Conservation (phyloP, 805 yeast genomes). For the Ogataea trehaloabstinens region DNA sequence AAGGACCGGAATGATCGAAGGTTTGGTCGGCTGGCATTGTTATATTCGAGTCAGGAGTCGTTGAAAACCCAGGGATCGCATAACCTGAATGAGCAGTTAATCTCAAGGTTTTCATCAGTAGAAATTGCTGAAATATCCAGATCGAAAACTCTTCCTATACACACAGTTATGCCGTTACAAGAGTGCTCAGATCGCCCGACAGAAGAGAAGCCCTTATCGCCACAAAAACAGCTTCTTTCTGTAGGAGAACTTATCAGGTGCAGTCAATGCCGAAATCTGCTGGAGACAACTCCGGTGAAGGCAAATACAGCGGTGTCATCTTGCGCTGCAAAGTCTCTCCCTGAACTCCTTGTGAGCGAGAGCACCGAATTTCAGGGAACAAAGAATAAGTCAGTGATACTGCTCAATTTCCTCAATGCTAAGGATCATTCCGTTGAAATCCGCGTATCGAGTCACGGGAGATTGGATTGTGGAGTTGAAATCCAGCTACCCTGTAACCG, state of each 20-base stretch:
- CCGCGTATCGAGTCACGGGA: conserved; percentile 13
- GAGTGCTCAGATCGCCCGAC: background rate
- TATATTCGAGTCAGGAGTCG: conserved; percentile 16
- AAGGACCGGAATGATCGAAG: conserved; percentile 7
- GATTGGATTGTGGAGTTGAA: conserved; percentile 2
- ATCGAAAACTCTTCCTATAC: conserved; percentile 6
- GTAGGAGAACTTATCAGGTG: conserved; percentile 18
- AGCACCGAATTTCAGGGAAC: too few relatives aligned
- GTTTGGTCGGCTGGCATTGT: conserved; percentile 13
- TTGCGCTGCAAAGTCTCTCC: background rate
- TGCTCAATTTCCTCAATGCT: conserved; percentile 18
- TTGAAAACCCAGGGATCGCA: conserved; percentile 8
- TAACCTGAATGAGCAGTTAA: conserved; percentile 11
- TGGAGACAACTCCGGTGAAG: conserved; percentile 5
- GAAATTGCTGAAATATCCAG: conserved; percentile 22
- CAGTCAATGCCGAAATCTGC: conserved; percentile 18
- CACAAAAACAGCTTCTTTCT: conserved; percentile 18
- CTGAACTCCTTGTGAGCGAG: too few relatives aligned
- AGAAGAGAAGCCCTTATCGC: conserved; percentile 8
- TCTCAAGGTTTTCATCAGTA: conserved; percentile 16
- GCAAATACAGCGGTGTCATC: background rate
- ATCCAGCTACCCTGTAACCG: conserved; percentile 21
- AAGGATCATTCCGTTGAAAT: conserved; percentile 7
- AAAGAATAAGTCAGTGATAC: too few relatives aligned
- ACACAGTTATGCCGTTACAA: background rate